Conservation (phyloP, 1,139 yeast genomes). For the Geotrichum bryndzae region DNA sequence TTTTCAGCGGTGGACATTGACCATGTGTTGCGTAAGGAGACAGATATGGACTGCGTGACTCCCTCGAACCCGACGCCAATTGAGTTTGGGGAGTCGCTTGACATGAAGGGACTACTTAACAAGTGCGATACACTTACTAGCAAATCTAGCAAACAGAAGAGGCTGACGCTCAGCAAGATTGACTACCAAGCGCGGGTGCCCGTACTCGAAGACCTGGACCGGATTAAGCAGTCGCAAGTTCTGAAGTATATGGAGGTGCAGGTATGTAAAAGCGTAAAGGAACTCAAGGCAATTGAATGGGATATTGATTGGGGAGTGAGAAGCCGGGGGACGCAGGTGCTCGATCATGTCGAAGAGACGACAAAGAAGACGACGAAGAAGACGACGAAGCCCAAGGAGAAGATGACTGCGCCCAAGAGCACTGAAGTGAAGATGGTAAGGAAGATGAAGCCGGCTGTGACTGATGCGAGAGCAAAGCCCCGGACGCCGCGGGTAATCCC, state of each 20-base stretch:
- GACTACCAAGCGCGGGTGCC: background rate
- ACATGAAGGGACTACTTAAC: conserved; percentile 49
- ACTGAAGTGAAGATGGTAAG: background rate
- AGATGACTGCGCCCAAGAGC: background rate
- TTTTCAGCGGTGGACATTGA: conserved; percentile 94
- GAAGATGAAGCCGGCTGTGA: background rate
- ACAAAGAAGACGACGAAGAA: background rate
- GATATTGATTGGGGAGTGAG: background rate
- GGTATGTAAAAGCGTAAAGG: background rate
- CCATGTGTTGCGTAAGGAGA: conserved; percentile 81
- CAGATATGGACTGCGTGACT: conserved; percentile 78
- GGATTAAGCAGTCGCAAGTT: background rate
- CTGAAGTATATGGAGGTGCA: background rate
- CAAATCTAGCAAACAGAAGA: background rate
- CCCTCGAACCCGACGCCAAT: conserved; percentile 75
- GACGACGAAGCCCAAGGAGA: background rate
- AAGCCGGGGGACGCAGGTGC: background rate
- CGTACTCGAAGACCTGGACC: background rate
- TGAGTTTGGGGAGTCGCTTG: conserved; percentile 71
- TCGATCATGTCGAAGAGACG: background rate
- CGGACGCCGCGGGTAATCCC: background rate
- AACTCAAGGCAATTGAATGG: background rate
- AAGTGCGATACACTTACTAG: conserved; percentile 25
- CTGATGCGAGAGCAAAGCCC: background rate
- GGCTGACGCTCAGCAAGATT: background rate